Evolutionary conservation across 176 grass and related monocot species (phyloP).

Genomic region (Rhipidocladum racemiflorum): DNA sequence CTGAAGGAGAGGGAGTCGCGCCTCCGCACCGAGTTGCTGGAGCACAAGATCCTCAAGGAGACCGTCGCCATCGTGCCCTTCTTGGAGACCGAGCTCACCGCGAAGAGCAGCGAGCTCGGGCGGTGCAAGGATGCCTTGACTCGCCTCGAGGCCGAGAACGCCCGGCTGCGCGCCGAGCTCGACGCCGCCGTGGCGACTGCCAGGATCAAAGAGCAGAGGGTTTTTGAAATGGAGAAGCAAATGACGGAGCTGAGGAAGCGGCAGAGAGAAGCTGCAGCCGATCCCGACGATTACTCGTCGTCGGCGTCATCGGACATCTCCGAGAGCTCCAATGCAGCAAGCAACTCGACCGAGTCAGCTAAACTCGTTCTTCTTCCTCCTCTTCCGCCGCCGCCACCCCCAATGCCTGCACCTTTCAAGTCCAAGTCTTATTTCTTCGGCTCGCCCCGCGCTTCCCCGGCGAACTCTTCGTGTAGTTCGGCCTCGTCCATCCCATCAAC

Average conservation of each 20-base stretch:
- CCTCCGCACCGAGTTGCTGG: constrained; percentile 80
- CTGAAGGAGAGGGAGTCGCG: constrained; percentile 83
- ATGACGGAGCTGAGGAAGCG: constrained; percentile 42
- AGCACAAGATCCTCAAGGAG: constrained; percentile 93
- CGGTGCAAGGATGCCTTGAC: constrained; percentile 41
- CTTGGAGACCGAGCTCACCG: constrained; percentile 66
- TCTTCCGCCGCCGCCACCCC: constrained; percentile 36
- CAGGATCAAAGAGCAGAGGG: constrained; percentile 29
- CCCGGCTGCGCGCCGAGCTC: constrained; percentile 43
- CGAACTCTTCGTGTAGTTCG: constrained; percentile 44
- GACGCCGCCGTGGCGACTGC: constrained; percentile 7
- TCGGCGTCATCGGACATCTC: constrained; percentile 43
- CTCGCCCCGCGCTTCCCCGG: constrained; percentile 50
- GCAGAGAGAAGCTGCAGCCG: not conserved
- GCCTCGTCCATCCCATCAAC: constrained; percentile 45
- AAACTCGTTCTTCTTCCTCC: constrained; percentile 18
- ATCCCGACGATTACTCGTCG: constrained; percentile 63
- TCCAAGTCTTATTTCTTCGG: constrained; percentile 41
- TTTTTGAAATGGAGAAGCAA: constrained; percentile 52
- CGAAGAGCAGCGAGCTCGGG: constrained; percentile 56
- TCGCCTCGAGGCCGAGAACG: constrained; percentile 70
- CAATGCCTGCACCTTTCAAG: constrained; percentile 35
- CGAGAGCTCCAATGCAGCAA: not conserved
- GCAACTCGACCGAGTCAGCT: not conserved
- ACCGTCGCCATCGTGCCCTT: constrained; percentile 88